phyloP scores from a whole-genome alignment of 306 rosid species.

The Vigna trinervia region DNA sequence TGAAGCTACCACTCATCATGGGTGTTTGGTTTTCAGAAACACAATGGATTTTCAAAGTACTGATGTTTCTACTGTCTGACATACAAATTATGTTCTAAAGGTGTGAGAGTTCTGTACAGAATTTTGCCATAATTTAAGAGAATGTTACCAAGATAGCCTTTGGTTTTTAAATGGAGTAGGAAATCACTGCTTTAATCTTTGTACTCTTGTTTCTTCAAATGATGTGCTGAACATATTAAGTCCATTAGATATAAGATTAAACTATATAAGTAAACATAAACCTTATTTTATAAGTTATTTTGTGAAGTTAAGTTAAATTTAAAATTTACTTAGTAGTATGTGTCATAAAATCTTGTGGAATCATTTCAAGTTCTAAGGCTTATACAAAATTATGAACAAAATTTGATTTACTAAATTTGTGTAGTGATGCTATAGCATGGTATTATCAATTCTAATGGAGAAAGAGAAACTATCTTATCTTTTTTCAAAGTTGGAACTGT shows the following conservation, averaged over 20 bases:
- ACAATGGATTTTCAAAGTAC: slow-evolving; percentile 10
- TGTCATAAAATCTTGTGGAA: neutral
- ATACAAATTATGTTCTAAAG: slow-evolving; percentile 11
- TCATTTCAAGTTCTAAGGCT: neutral
- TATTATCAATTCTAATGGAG: neutral
- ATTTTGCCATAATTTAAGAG: slow-evolving; percentile 12
- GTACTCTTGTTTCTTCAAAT: neutral
- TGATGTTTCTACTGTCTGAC: slow-evolving; percentile 19
- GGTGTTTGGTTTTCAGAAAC: neutral
- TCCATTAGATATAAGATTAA: too few relatives aligned
- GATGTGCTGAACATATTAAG: neutral
- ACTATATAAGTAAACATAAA: too few relatives aligned
- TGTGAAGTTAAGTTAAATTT: too few relatives aligned
- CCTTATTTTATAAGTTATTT: too few relatives aligned
- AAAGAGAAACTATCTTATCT: neutral
- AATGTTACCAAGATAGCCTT: neutral
- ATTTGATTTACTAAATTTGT: neutral
- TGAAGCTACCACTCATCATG: slow-evolving; percentile 16
- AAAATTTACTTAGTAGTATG: too few relatives aligned
- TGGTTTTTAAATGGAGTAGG: neutral
- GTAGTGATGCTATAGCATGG: neutral
- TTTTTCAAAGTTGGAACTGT: neutral
- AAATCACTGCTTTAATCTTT: slow-evolving; percentile 3
- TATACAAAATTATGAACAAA: neutral
- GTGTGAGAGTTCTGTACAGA: slow-evolving; percentile 39